A percentile compares a stretch with the other conserved stretches of the same genome.
phyloP scores from a whole-genome alignment of 164 flowering plant species.

The Macadamia integrifolia region DNA sequence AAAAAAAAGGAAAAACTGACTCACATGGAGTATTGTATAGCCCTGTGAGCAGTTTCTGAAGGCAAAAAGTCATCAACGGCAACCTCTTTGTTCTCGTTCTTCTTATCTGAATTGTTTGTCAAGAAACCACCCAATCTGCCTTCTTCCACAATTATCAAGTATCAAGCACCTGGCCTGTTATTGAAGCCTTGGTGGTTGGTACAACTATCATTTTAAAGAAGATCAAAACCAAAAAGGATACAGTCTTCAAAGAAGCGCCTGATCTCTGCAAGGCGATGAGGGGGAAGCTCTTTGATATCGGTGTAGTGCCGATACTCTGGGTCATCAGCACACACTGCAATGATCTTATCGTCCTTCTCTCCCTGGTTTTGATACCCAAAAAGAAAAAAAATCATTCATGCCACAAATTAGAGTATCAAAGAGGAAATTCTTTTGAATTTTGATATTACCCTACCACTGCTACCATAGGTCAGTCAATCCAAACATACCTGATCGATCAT shows the following conservation, averaged over 20 bases:
- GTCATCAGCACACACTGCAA: constrained; percentile 78
- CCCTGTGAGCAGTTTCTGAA: constrained; percentile 33
- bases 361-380: constrained; percentile 31
- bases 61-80: constrained; percentile 55
- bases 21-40: constrained; percentile 61
- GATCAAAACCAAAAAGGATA: constrained; percentile 29
- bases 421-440: not conserved
- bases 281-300: constrained; percentile 52
- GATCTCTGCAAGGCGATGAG: constrained; percentile 66
- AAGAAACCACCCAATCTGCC: constrained; percentile 17
- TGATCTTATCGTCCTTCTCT: constrained; percentile 74
- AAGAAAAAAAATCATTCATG: not conserved
- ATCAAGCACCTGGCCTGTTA: not conserved
- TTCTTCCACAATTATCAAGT: not conserved
- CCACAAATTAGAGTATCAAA: not conserved
- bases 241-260: constrained; percentile 77
- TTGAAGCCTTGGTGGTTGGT: too few relatives aligned
- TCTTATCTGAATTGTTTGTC: constrained; percentile 47
- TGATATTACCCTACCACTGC: not conserved
- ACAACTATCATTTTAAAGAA: not conserved
- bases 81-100: constrained; percentile 69
- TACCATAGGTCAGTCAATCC: too few relatives aligned
- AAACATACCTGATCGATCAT: constrained; percentile 45
- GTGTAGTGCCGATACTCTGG: constrained; percentile 64
- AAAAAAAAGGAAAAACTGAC: constrained; percentile 4